phyloP scores from a whole-genome alignment of 2,329 filamentous ascomycete species.

The Helotiales sp. region DNA sequence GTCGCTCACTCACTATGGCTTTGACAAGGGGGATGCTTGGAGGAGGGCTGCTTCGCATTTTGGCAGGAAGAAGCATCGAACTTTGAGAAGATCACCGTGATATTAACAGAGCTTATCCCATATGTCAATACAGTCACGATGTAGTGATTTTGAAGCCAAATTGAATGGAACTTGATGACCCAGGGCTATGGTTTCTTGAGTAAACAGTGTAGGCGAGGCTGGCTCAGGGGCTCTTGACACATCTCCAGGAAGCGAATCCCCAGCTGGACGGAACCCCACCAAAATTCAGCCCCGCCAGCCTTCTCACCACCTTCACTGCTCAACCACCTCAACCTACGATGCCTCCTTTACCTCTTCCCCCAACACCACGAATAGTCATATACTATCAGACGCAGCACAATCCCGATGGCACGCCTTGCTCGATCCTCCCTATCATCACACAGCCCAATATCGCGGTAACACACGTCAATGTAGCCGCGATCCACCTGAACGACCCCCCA shows the following conservation, averaged over 20 bases:
- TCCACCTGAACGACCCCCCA: slow-evolving; percentile 77
- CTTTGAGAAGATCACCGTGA: too few relatives aligned
- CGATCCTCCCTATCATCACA: slow-evolving; percentile 57
- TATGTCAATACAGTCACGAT: too few relatives aligned
- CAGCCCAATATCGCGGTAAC: slow-evolving; percentile 66
- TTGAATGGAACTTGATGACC: too few relatives aligned
- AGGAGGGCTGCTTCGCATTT: too few relatives aligned
- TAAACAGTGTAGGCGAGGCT: not conserved
- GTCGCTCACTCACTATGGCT: too few relatives aligned
- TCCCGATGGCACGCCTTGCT: slow-evolving; percentile 57
- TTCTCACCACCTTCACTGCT: not conserved
- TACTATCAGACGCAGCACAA: slow-evolving; percentile 71
- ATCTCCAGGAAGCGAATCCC: not conserved
- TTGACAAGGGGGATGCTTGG: too few relatives aligned
- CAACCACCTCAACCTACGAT: slow-evolving; percentile 25
- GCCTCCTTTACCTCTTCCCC: slow-evolving; percentile 39
- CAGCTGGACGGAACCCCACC: not conserved
- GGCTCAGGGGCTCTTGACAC: too few relatives aligned
- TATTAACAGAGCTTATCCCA: too few relatives aligned
- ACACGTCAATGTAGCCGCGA: slow-evolving; percentile 84
- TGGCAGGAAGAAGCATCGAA: too few relatives aligned
- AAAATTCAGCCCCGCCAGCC: not conserved
- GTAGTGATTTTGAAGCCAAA: too few relatives aligned
- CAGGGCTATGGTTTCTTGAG: too few relatives aligned
- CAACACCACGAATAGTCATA: slow-evolving; percentile 50